A percentile compares a stretch with the other conserved stretches of the same genome.
These are phyloP conservation scores for Phymatotrichopsis omnivora DNA, from an alignment of 2,329 filamentous ascomycete species.

Conservation along the genomic window DNA sequence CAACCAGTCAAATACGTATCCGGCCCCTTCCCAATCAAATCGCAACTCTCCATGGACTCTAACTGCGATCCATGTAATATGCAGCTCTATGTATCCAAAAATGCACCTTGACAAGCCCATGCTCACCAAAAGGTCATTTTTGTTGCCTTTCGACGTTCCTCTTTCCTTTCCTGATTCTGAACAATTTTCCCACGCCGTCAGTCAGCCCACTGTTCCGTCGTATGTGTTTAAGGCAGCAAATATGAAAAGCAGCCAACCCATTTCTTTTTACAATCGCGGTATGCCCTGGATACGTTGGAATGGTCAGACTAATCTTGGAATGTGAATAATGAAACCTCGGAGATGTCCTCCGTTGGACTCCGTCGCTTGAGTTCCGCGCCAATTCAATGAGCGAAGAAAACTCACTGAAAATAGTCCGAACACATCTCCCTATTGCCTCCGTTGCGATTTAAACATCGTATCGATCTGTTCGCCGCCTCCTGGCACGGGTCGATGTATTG, in stretches of 20 bases:
- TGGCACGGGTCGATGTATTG: constrained; percentile 94
- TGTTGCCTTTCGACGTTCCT: constrained; percentile 37
- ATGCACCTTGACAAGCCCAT: no score
- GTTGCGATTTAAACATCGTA: constrained; percentile 82
- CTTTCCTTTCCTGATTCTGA: constrained; percentile 41
- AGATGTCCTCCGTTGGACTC: not conserved
- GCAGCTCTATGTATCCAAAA: no score
- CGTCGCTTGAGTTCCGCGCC: no score
- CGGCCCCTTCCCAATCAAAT: no score
- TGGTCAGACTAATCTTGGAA: not conserved
- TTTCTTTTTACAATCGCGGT: constrained; percentile 86
- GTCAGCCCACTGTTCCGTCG: not conserved
- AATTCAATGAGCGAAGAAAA: constrained; percentile 24
- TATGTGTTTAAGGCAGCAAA: not conserved
- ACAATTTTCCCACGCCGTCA: constrained; percentile 7
- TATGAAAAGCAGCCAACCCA: constrained; percentile 57
- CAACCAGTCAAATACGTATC: no score
- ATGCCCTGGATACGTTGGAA: constrained; percentile 51
- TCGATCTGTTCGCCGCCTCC: constrained; percentile 74
- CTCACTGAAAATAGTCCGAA: constrained; percentile 88
- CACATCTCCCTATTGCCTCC: constrained; percentile 82
- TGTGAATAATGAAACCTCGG: not conserved
- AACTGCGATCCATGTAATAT: no score
- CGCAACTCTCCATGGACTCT: no score
- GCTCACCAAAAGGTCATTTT: constrained; percentile 20